phyloP scores from a whole-genome alignment of 306 rosid genomes.

The Vicia faba region DNA sequence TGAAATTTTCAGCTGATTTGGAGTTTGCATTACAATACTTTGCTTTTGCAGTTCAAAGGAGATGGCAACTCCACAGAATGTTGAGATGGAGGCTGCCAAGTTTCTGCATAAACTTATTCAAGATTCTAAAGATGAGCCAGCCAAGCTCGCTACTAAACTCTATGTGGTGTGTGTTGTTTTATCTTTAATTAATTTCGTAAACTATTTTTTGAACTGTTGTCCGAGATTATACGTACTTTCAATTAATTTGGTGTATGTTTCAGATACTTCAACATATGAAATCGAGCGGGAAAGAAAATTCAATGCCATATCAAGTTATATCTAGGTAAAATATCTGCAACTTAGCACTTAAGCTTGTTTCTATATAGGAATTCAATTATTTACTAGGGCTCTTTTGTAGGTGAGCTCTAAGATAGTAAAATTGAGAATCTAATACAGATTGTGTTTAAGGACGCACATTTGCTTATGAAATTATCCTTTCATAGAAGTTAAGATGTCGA shows the following conservation, averaged over 20 bases:
- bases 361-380: constrained; percentile 27
- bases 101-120: constrained; percentile 98
- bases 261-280: constrained; percentile 99
- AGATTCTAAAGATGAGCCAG: constrained; percentile 98
- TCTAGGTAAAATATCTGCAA: constrained; percentile 63
- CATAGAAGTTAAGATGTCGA: constrained; percentile 4
- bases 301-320: constrained; percentile 99
- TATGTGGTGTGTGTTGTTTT: constrained; percentile 73
- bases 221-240: constrained; percentile 4
- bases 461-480: constrained; percentile 10
- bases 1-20: constrained; percentile 1
- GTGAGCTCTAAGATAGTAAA: constrained; percentile 13
- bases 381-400: constrained; percentile 14
- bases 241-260: constrained; percentile 37
- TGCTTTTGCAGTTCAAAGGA: constrained; percentile 51
- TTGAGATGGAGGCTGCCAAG: constrained; percentile 99
- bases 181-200: constrained; percentile 6
- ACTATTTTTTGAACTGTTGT: constrained; percentile 3
- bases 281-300: constrained; percentile 95
- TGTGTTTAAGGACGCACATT: constrained; percentile 20
- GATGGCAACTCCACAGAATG: constrained; percentile 87
- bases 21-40: constrained; percentile 8
- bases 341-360: constrained; percentile 4
- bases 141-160: constrained; percentile 91
- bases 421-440: constrained; percentile 2